Evolutionary conservation across 768 basidiomycete genomes (phyloP), one percentile per base, ranked within the genome.

Genomic region (Suillus alpinus): DNA sequence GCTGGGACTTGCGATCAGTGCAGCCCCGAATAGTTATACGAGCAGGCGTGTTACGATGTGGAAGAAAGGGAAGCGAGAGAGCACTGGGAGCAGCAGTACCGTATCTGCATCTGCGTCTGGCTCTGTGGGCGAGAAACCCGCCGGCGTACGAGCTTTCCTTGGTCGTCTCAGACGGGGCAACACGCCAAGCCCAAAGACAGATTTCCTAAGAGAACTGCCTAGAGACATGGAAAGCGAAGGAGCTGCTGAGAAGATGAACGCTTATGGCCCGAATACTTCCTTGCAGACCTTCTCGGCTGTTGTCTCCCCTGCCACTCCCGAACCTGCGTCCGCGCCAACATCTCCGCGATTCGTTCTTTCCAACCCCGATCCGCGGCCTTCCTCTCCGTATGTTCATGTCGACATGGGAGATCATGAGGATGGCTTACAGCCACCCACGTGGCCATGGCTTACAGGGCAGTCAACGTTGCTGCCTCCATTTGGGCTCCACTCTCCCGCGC

Each of bases 281-380:
- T 12, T 13, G 51, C 51, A 20, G 12, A 13, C 34, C 2, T 55
- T 55, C 26, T 55, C 53, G 16, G 16, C 53, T 10, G 16, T 39
- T 18, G 16, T 55, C 16, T 55, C 53, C 3, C 53, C 53, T 59
- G 6, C 59, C 63, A 50, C 69, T 62, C 49, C 56, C 8, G 60
- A 63, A 56, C 65, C 63, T 32, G 18, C 59, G 4, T 56, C 62
- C 3, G 56, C 44, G 23, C 61, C 68, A 31, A 73, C 65, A 1
- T 64, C 65, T 6, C 62, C 40, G 0, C 71, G 64, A 60, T 74
- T 72, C 55, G 62, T 73, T 20, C 73, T 73, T 16, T 73, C 71
- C 7, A 73, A 73, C 43, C 72, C 72, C 31, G 73, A 73, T 55
- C 64, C 66, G n/a, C 62, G 60, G 16, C 65, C 65, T n/a, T 49